A percentile compares a stretch with the other conserved stretches of the same genome.
Evolutionary conservation across 2,329 filamentous ascomycete species (phyloP).

Genomic region (Calonectria pauciramosa): DNA sequence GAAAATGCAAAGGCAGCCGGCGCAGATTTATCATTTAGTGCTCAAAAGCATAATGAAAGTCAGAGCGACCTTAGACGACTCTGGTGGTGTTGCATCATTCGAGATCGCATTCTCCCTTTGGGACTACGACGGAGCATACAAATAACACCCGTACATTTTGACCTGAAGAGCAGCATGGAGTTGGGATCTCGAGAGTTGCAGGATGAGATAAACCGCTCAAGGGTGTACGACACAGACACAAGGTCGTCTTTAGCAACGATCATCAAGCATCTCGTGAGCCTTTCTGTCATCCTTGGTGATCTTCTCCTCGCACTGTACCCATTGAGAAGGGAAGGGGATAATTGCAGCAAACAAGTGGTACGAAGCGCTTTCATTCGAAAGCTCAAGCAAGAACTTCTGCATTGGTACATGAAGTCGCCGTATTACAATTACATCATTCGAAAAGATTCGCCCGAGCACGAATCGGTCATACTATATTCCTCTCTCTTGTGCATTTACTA

Average conservation of each 20-base stretch:
- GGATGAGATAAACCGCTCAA: conserved; percentile 6
- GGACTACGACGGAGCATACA: conserved; percentile 4
- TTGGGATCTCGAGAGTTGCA: background rate
- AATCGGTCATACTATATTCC: background rate
- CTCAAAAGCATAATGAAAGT: no score
- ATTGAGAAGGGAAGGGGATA: background rate
- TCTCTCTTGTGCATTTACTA: conserved; percentile 9
- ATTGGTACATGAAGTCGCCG: background rate
- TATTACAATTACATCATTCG: background rate
- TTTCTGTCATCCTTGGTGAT: background rate
- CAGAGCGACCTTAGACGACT: background rate
- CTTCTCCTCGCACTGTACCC: background rate
- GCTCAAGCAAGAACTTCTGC: background rate
- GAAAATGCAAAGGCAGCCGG: conserved; percentile 1
- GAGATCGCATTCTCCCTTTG: conserved; percentile 4
- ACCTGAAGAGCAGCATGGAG: conserved; percentile 1
- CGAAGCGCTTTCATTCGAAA: background rate
- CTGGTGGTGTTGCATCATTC: conserved; percentile 15
- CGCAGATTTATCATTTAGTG: background rate
- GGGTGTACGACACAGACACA: conserved; percentile 3
- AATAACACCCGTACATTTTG: conserved; percentile 7
- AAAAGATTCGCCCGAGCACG: background rate
- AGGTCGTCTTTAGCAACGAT: background rate
- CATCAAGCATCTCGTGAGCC: background rate
- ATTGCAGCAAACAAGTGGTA: background rate